phyloP scores from a whole-genome alignment of 2,329 filamentous ascomycete species.

The Davidsoniella neocaledoniae region DNA sequence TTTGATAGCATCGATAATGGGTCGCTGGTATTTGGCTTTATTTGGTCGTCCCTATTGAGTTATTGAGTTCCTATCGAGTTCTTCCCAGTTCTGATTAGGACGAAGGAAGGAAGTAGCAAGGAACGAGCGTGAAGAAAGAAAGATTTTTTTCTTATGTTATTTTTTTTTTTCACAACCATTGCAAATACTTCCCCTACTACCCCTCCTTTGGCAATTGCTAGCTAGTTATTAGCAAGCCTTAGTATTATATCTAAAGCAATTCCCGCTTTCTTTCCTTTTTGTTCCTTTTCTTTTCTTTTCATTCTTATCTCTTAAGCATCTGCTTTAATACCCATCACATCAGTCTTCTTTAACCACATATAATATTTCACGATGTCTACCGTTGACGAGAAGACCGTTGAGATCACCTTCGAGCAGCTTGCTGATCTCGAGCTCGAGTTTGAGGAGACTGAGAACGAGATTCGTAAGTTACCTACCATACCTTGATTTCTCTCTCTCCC shows the following conservation, averaged over 20 bases:
- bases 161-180: conserved; percentile 4
- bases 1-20: neutral
- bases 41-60: no score
- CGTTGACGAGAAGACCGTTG: conserved; percentile 15
- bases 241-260: no score
- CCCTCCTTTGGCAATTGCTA: conserved; percentile 2
- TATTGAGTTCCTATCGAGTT: no score
- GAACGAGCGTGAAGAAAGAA: neutral
- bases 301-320: neutral
- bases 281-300: conserved; percentile 1
- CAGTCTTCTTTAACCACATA: conserved; percentile 7
- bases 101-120: no score
- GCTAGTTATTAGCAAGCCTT: neutral
- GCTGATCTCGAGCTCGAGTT: conserved; percentile 69
- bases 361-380: conserved; percentile 19
- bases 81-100: no score
- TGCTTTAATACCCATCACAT: neutral
- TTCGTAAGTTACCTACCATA: conserved; percentile 42
- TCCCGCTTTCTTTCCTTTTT: conserved; percentile 4
- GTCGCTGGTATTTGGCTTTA: no score
- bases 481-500: neutral
- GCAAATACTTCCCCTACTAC: conserved; percentile 4
- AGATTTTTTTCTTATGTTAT: conserved; percentile 2
- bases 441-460: conserved; percentile 64
- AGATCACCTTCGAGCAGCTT: conserved; percentile 57